Evolutionary conservation across 2,329 filamentous ascomycete genomes (phyloP).

Genomic region (Dactylellina parvicollis): DNA sequence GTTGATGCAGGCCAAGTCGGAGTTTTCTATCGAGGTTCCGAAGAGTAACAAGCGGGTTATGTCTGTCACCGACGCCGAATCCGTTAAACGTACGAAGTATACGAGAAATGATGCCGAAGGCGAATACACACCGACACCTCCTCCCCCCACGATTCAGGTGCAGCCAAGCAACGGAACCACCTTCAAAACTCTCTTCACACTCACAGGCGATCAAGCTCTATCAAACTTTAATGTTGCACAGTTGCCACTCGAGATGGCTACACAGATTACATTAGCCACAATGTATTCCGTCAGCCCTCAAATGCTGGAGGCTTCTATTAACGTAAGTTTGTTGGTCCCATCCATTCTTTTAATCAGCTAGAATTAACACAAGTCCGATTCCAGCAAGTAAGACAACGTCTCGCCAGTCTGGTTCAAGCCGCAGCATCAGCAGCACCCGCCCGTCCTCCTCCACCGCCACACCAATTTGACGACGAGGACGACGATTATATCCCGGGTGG

Average conservation of each 20-base stretch:
- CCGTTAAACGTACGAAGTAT: conserved; percentile 62
- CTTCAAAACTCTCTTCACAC: conserved; percentile 83
- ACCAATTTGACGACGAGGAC: conserved; percentile 36
- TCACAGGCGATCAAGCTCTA: conserved; percentile 78
- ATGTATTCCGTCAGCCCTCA: conserved; percentile 76
- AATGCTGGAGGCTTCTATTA: conserved; percentile 76
- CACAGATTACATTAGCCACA: conserved; percentile 82
- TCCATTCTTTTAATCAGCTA: background rate
- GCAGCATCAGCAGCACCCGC: conserved; percentile 26
- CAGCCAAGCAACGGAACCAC: conserved; percentile 62
- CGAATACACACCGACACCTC: conserved; percentile 69
- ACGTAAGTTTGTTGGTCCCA: conserved; percentile 65
- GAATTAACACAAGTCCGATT: background rate
- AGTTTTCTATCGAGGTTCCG: conserved; percentile 78
- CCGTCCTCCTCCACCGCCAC: conserved; percentile 32
- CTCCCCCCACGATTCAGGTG: conserved; percentile 60
- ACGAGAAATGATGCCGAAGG: conserved; percentile 55
- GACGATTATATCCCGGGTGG: conserved; percentile 50
- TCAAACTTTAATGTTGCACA: conserved; percentile 83
- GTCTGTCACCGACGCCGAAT: conserved; percentile 76
- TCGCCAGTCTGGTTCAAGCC: conserved; percentile 39
- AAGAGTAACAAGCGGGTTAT: conserved; percentile 77
- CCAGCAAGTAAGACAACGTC: conserved; percentile 34
- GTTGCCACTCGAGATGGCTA: conserved; percentile 77
- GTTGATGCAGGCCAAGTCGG: conserved; percentile 78